These are phyloP conservation scores for Eremothecium gossypii DNA, from an alignment of 1,139 yeast species.

Conservation along the genomic window DNA sequence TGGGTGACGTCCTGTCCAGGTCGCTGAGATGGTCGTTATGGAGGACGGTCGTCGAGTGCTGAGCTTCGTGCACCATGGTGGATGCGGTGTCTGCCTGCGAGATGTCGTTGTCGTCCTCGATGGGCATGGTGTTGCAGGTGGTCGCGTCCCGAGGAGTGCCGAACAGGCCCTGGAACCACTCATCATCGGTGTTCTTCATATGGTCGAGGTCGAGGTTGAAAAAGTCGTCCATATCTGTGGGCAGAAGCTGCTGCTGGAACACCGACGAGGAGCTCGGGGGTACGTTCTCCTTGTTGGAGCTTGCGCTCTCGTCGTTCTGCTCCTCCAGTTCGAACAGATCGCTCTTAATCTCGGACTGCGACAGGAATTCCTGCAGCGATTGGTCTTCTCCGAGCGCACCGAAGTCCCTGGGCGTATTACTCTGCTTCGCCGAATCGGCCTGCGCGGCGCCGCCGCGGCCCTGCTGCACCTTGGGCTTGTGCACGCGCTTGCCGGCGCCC, in stretches of 20 bases:
- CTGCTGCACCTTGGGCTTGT: neutral
- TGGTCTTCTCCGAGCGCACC: conserved; percentile 5
- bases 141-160: conserved; percentile 37
- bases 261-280: conserved; percentile 10
- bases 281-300: conserved; percentile 14
- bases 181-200: conserved; percentile 5
- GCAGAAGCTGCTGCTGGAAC: conserved; percentile 17
- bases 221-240: conserved; percentile 31
- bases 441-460: conserved; percentile 2
- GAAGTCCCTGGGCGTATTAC: conserved; percentile 4
- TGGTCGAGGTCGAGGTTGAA: neutral
- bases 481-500: neutral
- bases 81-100: neutral
- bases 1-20: conserved; percentile 27
- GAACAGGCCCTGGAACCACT: conserved; percentile 12
- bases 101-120: conserved; percentile 22
- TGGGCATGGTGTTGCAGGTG: conserved; percentile 33
- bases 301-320: neutral
- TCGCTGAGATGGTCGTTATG: conserved; percentile 13
- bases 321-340: conserved; percentile 4
- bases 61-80: neutral
- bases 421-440: conserved; percentile 1
- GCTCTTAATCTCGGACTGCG: conserved; percentile 2
- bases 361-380: conserved; percentile 6
- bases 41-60: neutral